Evolutionary conservation across 805 yeast species (phyloP).

Genomic region (Candida patagonica): DNA sequence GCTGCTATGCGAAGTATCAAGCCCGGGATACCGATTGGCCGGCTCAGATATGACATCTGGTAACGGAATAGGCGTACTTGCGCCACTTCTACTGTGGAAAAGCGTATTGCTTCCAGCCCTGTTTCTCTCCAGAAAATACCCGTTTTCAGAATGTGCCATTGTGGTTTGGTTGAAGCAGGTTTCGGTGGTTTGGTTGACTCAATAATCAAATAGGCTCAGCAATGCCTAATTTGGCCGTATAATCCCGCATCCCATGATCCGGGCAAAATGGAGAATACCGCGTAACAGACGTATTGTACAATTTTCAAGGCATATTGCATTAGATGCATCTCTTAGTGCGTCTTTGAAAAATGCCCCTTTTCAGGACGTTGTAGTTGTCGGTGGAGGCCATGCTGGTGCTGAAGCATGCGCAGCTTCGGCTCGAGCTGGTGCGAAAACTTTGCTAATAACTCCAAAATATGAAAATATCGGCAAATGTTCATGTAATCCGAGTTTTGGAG

Average conservation of each 20-base stretch:
- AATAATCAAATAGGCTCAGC: background rate
- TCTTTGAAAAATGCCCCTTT: background rate
- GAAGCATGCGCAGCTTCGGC: constrained; percentile 96
- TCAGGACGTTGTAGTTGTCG: constrained; percentile 73
- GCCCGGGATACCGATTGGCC: constrained; percentile 41
- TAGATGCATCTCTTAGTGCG: background rate
- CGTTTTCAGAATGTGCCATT: background rate
- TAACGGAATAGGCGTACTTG: constrained; percentile 22
- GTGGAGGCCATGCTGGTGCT: constrained; percentile 99
- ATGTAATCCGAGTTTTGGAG: constrained; percentile 97
- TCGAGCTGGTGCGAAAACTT: constrained; percentile 62
- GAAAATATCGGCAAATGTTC: constrained; percentile 86
- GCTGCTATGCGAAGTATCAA: constrained; percentile 49
- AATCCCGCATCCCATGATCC: background rate
- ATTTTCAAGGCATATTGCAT: background rate
- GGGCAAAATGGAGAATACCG: background rate
- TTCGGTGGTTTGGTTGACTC: background rate
- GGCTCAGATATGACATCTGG: constrained; percentile 23
- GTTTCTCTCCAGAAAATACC: constrained; percentile 1
- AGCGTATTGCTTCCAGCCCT: constrained; percentile 8
- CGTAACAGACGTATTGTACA: background rate
- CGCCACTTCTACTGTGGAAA: constrained; percentile 19
- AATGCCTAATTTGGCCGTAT: background rate
- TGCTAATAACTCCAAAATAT: constrained; percentile 67
- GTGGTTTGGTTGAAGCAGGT: background rate